Evolutionary conservation across 441 rosid genomes (phyloP).

Genomic region (Croton setiger): DNA sequence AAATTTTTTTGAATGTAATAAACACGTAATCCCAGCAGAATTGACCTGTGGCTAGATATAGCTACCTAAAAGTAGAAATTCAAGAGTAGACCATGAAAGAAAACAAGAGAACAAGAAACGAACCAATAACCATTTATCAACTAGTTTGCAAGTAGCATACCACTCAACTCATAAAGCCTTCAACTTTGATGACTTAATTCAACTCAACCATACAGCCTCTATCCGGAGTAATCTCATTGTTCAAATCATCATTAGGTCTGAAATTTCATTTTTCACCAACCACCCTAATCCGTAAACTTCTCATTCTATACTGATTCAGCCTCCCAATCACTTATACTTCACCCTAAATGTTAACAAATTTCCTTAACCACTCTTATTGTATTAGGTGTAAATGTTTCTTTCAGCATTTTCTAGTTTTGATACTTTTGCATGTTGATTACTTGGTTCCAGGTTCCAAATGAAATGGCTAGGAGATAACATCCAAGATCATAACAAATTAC

Average conservation of each 20-base stretch:
- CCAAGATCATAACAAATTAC: not conserved
- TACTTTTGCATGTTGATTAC: not conserved
- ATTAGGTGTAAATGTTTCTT: not conserved
- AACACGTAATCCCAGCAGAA: not conserved
- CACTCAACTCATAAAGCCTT: not conserved
- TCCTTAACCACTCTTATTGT: not conserved
- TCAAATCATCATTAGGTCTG: not conserved
- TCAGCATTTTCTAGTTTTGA: not conserved
- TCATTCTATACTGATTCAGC: not conserved
- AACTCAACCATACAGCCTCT: not conserved
- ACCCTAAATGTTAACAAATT: not conserved
- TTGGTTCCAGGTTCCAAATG: not conserved
- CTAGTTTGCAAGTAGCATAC: not conserved
- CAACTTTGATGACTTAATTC: not conserved
- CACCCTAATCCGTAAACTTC: not conserved
- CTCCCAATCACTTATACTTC: not conserved
- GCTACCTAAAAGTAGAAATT: conserved; percentile 1
- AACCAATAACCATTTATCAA: not conserved
- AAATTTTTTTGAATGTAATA: not conserved
- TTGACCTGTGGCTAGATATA: not conserved
- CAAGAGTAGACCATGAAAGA: not conserved
- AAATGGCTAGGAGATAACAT: not conserved
- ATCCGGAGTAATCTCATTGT: not conserved
- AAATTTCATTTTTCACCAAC: not conserved
- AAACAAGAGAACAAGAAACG: not conserved